Conservation (phyloP, 306 rosid genomes). For the Betula pendula region DNA sequence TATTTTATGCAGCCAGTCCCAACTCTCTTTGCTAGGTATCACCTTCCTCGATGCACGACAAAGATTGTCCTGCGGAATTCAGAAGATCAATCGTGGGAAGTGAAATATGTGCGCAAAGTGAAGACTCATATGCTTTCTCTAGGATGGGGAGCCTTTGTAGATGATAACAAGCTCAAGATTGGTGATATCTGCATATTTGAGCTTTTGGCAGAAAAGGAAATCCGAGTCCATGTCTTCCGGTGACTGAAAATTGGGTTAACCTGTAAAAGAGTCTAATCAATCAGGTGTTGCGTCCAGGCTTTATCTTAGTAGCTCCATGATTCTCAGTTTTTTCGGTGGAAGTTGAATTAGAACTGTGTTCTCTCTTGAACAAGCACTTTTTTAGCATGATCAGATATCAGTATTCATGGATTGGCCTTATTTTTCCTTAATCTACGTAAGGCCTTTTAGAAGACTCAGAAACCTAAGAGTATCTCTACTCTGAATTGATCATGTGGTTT, state of each 20-base stretch:
- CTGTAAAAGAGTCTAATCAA: neutral
- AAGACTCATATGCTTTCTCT: neutral
- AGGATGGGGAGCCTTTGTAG: neutral
- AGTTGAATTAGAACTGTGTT: too few species aligned
- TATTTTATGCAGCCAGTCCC: constrained; percentile 1
- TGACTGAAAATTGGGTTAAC: neutral
- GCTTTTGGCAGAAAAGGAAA: constrained; percentile 8
- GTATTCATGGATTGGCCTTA: too few species aligned
- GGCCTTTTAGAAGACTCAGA: too few species aligned
- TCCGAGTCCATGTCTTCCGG: constrained; percentile 12
- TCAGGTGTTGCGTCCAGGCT: neutral
- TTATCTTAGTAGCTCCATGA: neutral
- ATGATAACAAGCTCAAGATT: constrained; percentile 4
- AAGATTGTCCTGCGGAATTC: neutral
- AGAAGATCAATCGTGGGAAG: constrained; percentile 6
- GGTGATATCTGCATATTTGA: constrained; percentile 18
- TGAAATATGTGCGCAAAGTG: neutral
- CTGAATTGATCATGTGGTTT: too few species aligned
- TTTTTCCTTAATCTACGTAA: too few species aligned
- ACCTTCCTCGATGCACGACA: neutral
- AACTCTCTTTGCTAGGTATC: neutral
- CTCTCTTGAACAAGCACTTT: too few species aligned
- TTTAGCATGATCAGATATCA: too few species aligned
- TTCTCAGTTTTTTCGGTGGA: neutral
- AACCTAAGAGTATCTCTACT: too few species aligned